phyloP scores from a whole-genome alignment of 2,329 filamentous ascomycete genomes.

The Berkeleyomyces rouxiae region DNA sequence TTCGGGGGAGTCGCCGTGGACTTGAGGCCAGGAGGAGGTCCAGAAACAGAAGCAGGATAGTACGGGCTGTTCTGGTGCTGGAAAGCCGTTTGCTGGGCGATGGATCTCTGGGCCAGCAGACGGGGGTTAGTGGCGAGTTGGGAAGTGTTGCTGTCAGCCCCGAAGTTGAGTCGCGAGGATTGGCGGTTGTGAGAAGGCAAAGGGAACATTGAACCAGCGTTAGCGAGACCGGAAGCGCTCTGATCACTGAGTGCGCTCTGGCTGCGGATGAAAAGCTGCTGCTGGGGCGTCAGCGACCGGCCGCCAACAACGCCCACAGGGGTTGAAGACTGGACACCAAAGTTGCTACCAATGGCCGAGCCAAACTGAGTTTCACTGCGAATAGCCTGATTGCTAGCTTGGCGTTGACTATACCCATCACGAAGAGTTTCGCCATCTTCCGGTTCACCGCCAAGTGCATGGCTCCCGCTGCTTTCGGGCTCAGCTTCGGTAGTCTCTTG shows the following conservation, averaged over 20 bases:
- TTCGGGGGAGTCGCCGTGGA: slow-evolving; percentile 86
- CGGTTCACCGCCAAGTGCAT: slow-evolving; percentile 82
- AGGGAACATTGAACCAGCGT: slow-evolving; percentile 33
- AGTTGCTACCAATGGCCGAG: slow-evolving; percentile 37
- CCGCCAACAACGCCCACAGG: slow-evolving; percentile 38
- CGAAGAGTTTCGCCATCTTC: slow-evolving; percentile 53
- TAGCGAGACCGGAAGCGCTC: slow-evolving; percentile 39
- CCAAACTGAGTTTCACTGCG: slow-evolving; percentile 52
- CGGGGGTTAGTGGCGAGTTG: slow-evolving; percentile 67
- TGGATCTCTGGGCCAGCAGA: slow-evolving; percentile 69
- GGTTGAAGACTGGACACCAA: slow-evolving; percentile 32
- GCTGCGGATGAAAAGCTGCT: slow-evolving; percentile 53
- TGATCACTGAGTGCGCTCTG: slow-evolving; percentile 43
- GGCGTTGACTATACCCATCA: slow-evolving; percentile 40
- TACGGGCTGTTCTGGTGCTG: slow-evolving; percentile 52
- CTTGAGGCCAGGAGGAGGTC: slow-evolving; percentile 87
- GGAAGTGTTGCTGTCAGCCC: slow-evolving; percentile 47
- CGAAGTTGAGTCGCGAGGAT: slow-evolving; percentile 75
- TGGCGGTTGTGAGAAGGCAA: slow-evolving; percentile 60
- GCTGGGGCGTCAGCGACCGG: slow-evolving; percentile 65
- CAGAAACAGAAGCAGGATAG: slow-evolving; percentile 73
- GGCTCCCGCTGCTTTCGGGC: slow-evolving; percentile 63
- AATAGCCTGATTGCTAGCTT: slow-evolving; percentile 50
- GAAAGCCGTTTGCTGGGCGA: slow-evolving; percentile 41
- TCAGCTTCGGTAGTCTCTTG: slow-evolving; percentile 49